phyloP scores from a whole-genome alignment of 176 grass and related monocot genomes.

The Hyparrhenia diplandra region DNA sequence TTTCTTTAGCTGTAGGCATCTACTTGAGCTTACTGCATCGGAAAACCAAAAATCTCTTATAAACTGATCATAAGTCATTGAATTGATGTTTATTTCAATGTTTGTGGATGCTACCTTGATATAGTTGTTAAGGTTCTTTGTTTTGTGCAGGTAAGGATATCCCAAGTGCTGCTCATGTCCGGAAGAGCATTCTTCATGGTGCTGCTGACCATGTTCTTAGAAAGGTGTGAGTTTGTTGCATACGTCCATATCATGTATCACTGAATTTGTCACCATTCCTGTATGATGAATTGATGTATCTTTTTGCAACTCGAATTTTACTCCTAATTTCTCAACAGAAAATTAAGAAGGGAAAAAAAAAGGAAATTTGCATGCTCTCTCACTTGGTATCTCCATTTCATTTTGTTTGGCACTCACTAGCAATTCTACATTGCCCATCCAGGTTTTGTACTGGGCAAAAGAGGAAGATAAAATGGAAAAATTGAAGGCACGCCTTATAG shows the following conservation, averaged over 20 bases:
- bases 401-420: background rate
- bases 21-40: background rate
- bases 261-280: background rate
- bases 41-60: background rate
- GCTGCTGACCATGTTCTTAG: conserved; percentile 82
- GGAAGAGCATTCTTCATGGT: conserved; percentile 72
- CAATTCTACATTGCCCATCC: conserved; percentile 13
- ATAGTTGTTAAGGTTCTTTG: conserved; percentile 8
- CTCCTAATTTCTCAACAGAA: background rate
- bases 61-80: background rate
- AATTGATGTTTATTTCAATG: background rate
- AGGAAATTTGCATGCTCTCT: background rate
- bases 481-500: conserved; percentile 71
- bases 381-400: background rate
- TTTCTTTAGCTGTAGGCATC: background rate
- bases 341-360: background rate
- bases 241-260: background rate
- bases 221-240: conserved; percentile 61
- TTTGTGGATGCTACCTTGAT: conserved; percentile 5
- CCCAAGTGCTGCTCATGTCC: conserved; percentile 36
- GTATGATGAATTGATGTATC: background rate
- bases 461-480: conserved; percentile 76
- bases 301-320: background rate
- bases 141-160: conserved; percentile 70
- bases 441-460: conserved; percentile 86